Evolutionary conservation across 176 grass and related monocot species (phyloP), one percentile per base, ranked within the genome.

Genomic region (Eleusine indica): DNA sequence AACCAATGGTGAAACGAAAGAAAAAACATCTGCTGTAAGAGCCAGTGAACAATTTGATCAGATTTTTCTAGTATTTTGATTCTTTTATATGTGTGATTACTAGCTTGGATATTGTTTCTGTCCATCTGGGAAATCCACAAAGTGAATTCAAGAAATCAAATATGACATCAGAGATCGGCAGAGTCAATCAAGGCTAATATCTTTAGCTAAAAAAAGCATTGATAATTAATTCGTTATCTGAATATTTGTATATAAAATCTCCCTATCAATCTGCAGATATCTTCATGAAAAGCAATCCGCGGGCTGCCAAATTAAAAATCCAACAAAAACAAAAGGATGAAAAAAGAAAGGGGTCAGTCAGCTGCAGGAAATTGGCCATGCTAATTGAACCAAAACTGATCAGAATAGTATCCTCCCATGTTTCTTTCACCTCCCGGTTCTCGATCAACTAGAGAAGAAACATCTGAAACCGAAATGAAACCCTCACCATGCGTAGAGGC

Each of bases 401-500:
- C 21, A 49, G 6, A 8, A 79, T 0, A 22, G 7, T 15, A 79
- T 1, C 37, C 30, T 11, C 22, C 44, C 19, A 4, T 35, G 46
- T 3, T 42, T 49, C 2, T 35, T 35, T 35, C 32, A 35, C 32
- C 32, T 35, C 32, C 2, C 32, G 32, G 16, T 57, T 21, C 17
- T 57, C 3, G 51, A 53, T 17, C 14, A 19, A 22, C 16, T 22
- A 15, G 41, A 51, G 6, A 53, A 25, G 30, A 10, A 7, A 14
- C 5, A 85, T 56, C 43, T 18, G 28, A 32, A 21, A 71, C 14
- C 25, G 0, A 80, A 2, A 65, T 5, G 2, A 3, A 68, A 17
- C 18, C 17, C 63, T 86, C 68, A 93, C 88, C 88, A 90, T 62
- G 91, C 91, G 48, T 93, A 93, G 84, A 93, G 41, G 70, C 91